Evolutionary conservation across 305 asterid genomes (phyloP), one percentile per base, ranked within the genome.

Genomic region (Vinca major): DNA sequence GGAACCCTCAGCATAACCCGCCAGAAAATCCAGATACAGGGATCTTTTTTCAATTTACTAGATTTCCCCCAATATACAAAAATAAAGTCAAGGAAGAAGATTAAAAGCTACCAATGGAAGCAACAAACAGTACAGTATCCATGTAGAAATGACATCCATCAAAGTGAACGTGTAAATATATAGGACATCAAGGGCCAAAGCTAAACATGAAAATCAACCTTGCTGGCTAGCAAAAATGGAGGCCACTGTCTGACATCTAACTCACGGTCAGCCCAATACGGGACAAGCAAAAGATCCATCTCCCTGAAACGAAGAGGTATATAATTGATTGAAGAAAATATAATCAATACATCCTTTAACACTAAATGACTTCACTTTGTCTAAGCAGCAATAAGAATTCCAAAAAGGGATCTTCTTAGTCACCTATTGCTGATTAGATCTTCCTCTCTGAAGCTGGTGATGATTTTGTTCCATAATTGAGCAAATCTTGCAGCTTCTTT

Each of bases 201-300:
- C 7, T 56, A 41, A 20, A 74, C 14, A 66, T 60, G 40, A 62
- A 70, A 75, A 48, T 33, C 76, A 79, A 93, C 99, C 99, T 86
- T 94, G 98, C 99, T 91, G 71, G 99, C 98, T 69, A 94, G 96
- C 81, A 94, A 80, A 88, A 94, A 94, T 4, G 96, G 99, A 66
- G 99, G 99, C 99, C 99, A 94, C 75, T 88, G 97, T 78, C 81
- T 92, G 70, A 94, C 86, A 76, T 86, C 96, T 83, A 94, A 75
- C 74, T 91, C 96, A 73, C 93, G 97, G 79, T 94, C 96, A 71
- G 97, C 97, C 96, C 97, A 93, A 81, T 93, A 93, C 21, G 99
- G 99, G 79, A 94, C 99, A 76, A 94, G 96, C 88, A 94, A 82
- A 76, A 91, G 84, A 79, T 94, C 95, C 98, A 89, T 94, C 83